Conservation (phyloP, 768 basidiomycete species). For the Kwoniella shandongensis region DNA sequence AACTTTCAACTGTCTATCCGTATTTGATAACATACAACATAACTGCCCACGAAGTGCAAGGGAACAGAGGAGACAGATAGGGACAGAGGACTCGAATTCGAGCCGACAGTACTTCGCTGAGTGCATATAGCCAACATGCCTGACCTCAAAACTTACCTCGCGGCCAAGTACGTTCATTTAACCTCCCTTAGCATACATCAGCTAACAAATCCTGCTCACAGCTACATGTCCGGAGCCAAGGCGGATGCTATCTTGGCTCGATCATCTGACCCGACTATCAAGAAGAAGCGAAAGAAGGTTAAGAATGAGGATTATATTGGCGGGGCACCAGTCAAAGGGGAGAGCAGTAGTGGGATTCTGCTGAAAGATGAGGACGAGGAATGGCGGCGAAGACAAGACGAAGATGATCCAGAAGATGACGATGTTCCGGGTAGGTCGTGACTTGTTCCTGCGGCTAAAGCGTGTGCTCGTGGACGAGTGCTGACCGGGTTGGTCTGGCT, state of each 20-base stretch:
- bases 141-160: conserved; percentile 50
- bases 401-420: conserved; percentile 47
- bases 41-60: too few relatives aligned
- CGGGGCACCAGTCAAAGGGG: conserved; percentile 21
- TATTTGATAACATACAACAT: too few relatives aligned
- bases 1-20: too few relatives aligned
- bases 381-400: conserved; percentile 21
- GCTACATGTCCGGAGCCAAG: conserved; percentile 93
- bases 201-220: conserved; percentile 7
- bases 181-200: background rate
- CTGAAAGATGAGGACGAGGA: conserved; percentile 54
- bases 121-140: conserved; percentile 29
- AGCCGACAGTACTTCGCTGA: too few relatives aligned
- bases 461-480: conserved; percentile 5
- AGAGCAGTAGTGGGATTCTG: conserved; percentile 45
- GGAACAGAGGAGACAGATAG: too few relatives aligned
- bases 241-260: conserved; percentile 89
- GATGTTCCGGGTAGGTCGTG: conserved; percentile 52
- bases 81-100: too few relatives aligned
- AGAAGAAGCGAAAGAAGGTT: conserved; percentile 65
- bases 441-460: background rate
- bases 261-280: conserved; percentile 53
- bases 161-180: conserved; percentile 40
- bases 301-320: conserved; percentile 57
- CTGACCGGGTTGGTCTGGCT: background rate